A percentile compares a stretch with the other conserved stretches of the same genome.
phyloP scores from a whole-genome alignment of 495 filamentous ascomycete species.

The Xylaria castorea region DNA sequence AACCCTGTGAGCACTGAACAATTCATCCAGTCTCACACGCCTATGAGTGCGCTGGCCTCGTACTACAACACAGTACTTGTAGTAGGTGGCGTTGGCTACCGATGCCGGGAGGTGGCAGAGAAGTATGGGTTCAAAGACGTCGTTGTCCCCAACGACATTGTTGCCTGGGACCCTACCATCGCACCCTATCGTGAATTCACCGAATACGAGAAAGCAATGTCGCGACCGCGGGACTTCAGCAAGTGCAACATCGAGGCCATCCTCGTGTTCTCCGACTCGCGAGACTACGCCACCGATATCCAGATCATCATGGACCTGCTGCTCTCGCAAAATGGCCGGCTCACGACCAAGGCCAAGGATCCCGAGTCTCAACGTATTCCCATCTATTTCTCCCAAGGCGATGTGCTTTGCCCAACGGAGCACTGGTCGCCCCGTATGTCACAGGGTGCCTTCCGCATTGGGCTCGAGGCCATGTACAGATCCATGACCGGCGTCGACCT shows the following conservation, averaged over 20 bases:
- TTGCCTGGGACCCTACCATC: constrained; percentile 65
- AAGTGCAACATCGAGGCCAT: constrained; percentile 81
- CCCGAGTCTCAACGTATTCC: constrained; percentile 71
- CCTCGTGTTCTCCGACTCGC: constrained; percentile 81
- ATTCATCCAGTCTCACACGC: constrained; percentile 73
- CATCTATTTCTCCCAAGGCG: constrained; percentile 78
- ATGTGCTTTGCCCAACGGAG: constrained; percentile 78
- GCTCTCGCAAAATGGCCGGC: constrained; percentile 72
- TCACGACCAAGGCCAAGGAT: constrained; percentile 71
- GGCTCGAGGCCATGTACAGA: constrained; percentile 80
- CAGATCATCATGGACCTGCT: constrained; percentile 87
- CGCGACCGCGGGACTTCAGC: constrained; percentile 67
- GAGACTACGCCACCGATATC: constrained; percentile 83
- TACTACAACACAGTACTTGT: constrained; percentile 71
- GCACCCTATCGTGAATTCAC: constrained; percentile 70
- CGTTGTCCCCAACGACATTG: constrained; percentile 70
- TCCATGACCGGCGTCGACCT: constrained; percentile 74
- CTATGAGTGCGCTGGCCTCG: constrained; percentile 69
- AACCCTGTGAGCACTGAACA: constrained; percentile 66
- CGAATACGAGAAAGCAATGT: constrained; percentile 62
- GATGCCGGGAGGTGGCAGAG: constrained; percentile 70
- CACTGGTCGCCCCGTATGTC: constrained; percentile 76
- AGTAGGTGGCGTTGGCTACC: constrained; percentile 70
- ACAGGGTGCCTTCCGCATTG: constrained; percentile 78
- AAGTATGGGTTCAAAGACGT: constrained; percentile 71